These are phyloP conservation scores for Monilinia vaccinii-corymbosi DNA, from an alignment of 2,329 filamentous ascomycete species.

Conservation along the genomic window DNA sequence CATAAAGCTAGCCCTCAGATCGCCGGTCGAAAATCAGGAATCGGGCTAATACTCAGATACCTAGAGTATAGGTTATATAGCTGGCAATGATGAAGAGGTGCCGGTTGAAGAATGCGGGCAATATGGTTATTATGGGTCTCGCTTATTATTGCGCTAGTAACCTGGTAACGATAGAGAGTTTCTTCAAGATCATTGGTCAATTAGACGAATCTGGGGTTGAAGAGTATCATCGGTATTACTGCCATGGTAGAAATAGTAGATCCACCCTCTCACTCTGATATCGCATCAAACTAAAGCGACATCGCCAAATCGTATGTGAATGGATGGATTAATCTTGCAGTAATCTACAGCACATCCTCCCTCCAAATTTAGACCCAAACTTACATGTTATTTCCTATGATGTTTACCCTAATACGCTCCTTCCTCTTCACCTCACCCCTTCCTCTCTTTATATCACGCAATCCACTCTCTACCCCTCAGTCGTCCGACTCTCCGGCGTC, in stretches of 20 bases:
- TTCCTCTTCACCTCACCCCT: conserved; percentile 70
- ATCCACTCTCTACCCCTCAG: conserved; percentile 63
- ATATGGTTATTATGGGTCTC: conserved; percentile 76
- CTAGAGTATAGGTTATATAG: conserved; percentile 63
- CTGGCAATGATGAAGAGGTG: conserved; percentile 65
- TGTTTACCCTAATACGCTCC: conserved; percentile 68
- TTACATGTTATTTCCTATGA: conserved; percentile 54
- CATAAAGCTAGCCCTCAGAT: conserved; percentile 50
- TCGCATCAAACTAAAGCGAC: conserved; percentile 47
- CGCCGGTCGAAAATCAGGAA: conserved; percentile 59
- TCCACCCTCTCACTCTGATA: conserved; percentile 46
- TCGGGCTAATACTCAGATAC: conserved; percentile 56
- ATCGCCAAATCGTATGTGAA: conserved; percentile 60
- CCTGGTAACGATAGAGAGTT: no score
- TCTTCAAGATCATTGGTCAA: conserved; percentile 59
- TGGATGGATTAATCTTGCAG: conserved; percentile 63
- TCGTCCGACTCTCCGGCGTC: conserved; percentile 68
- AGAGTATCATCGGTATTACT: conserved; percentile 74
- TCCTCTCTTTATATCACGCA: conserved; percentile 69
- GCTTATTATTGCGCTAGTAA: conserved; percentile 51
- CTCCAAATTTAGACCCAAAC: conserved; percentile 31
- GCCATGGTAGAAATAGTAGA: conserved; percentile 67
- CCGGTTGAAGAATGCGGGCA: conserved; percentile 70
- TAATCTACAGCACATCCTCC: conserved; percentile 48
- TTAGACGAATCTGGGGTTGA: conserved; percentile 74